Evolutionary conservation across 306 rosid genomes (phyloP).

Genomic region (Cucurbita maxima): DNA sequence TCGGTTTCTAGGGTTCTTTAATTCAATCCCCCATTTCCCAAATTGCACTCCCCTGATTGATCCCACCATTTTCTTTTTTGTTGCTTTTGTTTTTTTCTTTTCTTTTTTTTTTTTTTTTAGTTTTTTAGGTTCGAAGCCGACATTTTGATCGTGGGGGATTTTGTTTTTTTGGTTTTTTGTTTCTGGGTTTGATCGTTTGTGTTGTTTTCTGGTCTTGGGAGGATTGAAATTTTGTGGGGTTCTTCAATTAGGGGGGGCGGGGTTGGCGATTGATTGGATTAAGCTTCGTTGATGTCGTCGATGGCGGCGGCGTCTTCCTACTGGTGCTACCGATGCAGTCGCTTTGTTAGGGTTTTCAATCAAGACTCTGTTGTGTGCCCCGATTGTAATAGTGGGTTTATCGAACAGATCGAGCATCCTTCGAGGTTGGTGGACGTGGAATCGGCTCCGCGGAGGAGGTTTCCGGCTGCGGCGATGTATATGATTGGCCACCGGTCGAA

Average conservation of each 20-base stretch:
- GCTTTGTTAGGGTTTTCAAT: conserved; percentile 31
- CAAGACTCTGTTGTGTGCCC: conserved; percentile 35
- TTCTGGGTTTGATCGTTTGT: neutral
- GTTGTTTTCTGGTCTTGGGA: neutral
- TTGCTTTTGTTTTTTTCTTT: too few species aligned
- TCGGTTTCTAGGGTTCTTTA: conserved; percentile 3
- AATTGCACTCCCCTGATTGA: neutral
- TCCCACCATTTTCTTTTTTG: neutral
- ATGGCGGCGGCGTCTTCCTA: conserved; percentile 28
- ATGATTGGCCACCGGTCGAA: conserved; percentile 38
- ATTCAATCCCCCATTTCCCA: conserved; percentile 8
- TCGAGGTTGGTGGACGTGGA: conserved; percentile 16
- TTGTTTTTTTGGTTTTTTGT: neutral
- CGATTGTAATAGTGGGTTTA: conserved; percentile 46
- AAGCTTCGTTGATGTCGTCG: conserved; percentile 27
- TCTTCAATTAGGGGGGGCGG: neutral
- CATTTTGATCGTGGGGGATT: neutral
- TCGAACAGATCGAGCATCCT: conserved; percentile 41
- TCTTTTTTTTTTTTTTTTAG: too few species aligned
- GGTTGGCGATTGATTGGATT: neutral
- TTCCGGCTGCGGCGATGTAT: conserved; percentile 42
- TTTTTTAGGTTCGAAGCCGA: neutral
- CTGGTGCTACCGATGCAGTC: conserved; percentile 78
- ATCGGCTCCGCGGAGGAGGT: conserved; percentile 26
- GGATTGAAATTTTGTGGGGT: neutral